These are phyloP conservation scores for Colletotrichum neosansevieriae DNA, from an alignment of 2,329 filamentous ascomycete species.

Conservation along the genomic window DNA sequence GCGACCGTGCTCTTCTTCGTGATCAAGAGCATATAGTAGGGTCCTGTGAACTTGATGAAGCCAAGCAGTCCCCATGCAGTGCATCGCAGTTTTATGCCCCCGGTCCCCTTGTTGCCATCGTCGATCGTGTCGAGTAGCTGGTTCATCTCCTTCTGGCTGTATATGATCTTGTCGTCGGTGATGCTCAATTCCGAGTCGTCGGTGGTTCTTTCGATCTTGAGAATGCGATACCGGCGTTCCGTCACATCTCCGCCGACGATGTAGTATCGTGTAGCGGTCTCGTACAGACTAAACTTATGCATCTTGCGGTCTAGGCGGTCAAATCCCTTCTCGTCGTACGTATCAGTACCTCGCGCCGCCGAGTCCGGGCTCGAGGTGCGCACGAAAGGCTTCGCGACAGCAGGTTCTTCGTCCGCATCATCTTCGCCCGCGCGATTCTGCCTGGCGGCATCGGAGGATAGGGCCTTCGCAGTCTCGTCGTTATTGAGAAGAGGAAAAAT, in stretches of 20 bases:
- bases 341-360: constrained; percentile 47
- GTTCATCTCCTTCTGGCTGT: constrained; percentile 92
- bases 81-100: constrained; percentile 89
- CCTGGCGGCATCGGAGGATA: constrained; percentile 43
- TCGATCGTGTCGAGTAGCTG: constrained; percentile 94
- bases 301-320: constrained; percentile 71
- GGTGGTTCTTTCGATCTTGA: constrained; percentile 94
- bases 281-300: constrained; percentile 98
- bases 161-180: constrained; percentile 94
- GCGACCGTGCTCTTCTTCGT: constrained; percentile 97
- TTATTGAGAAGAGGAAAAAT: constrained; percentile 53
- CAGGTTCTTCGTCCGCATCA: constrained; percentile 70
- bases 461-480: constrained; percentile 48
- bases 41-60: constrained; percentile 95
- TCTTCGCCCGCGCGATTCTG: constrained; percentile 52
- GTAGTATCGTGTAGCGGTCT: constrained; percentile 93
- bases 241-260: constrained; percentile 93
- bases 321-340: constrained; percentile 49
- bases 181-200: constrained; percentile 81
- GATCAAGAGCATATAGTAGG: constrained; percentile 97
- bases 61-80: constrained; percentile 94
- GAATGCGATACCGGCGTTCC: constrained; percentile 87
- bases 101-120: constrained; percentile 91
- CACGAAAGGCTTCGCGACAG: constrained; percentile 68
- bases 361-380: constrained; percentile 66